Evolutionary conservation across 1,284 basidiomycete species (phyloP), one percentile per base, ranked within the genome.

Genomic region (Trametes pubescens): DNA sequence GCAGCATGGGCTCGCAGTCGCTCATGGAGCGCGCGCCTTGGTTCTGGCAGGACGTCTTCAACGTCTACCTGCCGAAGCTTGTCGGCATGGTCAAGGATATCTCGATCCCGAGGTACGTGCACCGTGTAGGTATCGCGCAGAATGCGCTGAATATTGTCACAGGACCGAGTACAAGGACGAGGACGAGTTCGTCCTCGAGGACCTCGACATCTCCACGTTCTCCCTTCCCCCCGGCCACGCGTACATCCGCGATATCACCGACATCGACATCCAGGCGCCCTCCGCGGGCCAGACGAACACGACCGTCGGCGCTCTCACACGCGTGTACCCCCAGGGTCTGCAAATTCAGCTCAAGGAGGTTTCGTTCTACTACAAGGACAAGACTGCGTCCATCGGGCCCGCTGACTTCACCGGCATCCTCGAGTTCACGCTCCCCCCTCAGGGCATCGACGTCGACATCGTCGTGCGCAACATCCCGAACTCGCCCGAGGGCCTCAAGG

Each of bases 31-130:
- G 86, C 51, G 82, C 82, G 4, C 82, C 85, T 0, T 91, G 89
- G 89, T 83, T 91, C 76, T 90, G 87, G 87, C 83, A 88, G 72
- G 90, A 91, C 59, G 57, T 90, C 8, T 86, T 90, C 79, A 86
- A 84, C 62, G 86, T 89, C 5, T 89, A 90, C 61, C 69, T 86
- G 0, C 89, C 88, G 8, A 81, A 81, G 11, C 32, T 84, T 1
- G 71, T 88, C 57, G 69, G 65, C 35, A 74, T 82, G 65, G 59
- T 89, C 70, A 83, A 83, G 69, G 81, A 84, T 55, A 76, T 90
- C 21, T 87, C 88, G 8, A 88, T 91, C 57, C 88, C 89, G 7
- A 82, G 88, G 89, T 87, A 66, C 11, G 82, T 74, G 51, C 34
- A 7, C 9, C 35, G 8, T 22, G 29, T 22, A 1, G 13, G 54